Evolutionary conservation across 1,284 basidiomycete genomes (phyloP), one percentile per base, ranked within the genome.

Genomic region (Ustilago crameri): DNA sequence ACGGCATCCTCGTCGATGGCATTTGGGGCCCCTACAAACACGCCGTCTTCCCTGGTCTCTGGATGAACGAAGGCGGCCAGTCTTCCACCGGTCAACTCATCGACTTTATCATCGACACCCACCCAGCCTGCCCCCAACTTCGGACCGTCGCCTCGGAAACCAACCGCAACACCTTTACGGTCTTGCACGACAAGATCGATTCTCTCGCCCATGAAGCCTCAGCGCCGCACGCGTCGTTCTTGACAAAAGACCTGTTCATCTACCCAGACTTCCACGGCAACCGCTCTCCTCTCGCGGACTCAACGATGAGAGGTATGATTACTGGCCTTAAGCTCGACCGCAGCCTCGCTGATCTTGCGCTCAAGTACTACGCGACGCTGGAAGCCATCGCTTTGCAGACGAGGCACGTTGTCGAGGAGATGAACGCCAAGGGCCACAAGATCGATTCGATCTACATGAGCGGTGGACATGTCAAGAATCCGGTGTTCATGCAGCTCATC

Each of bases 11-110:
- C 69, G 95, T 97, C 3, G 88, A 90, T 30, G 95, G 95, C 8
- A 91, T 95, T 42, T 98, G 95, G 95, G 95, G 95, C 0, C 96
- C 95, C 0, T 98, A 98, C 85, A 91, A 90, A 85, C 84, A 93
- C 78, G 89, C 91, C 17, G 88, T 95, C 24, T 96, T 98, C 85
- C 91, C 91, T 26, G 93, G 76, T 65, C 75, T 82, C 32, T 85
- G 95, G 96, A 97, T 98, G 93, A 98, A 96, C 80, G 95, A 98
- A 85, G 95, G 95, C 40, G 95, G 95, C 0, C 95, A 98, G 84
- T 96, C 93, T 18, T 95, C 94, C 0, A 98, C 95, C 0, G 96
- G 95, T n/a, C 95, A 96, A 90, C 87, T 97, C 23, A 94, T 97
- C 71, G 93, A 98, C 80, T 97, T 96, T 82, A 90, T 96, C 84